Evolutionary conservation across 2,329 filamentous ascomycete genomes (phyloP).

Genomic region (Akanthomyces dipterigenus): DNA sequence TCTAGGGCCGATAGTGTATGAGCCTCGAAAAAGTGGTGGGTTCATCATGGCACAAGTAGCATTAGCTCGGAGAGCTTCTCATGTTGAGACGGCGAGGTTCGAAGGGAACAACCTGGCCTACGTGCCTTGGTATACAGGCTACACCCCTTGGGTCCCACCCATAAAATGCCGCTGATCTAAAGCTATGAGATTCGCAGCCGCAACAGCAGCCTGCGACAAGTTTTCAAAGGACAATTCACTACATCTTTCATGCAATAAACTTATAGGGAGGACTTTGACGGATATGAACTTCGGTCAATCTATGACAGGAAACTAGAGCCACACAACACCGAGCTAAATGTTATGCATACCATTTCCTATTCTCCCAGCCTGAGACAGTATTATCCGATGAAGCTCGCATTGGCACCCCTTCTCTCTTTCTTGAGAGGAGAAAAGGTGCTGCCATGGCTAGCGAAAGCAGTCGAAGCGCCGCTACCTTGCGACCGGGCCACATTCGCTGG

Average conservation of each 20-base stretch:
- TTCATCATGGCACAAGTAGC: not conserved
- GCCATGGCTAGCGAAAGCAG: conserved; percentile 39
- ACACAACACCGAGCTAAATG: not conserved
- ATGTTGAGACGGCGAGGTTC: not conserved
- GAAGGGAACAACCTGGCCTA: not conserved
- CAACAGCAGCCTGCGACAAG: too few relatives aligned
- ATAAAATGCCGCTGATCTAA: too few relatives aligned
- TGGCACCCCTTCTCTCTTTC: conserved; percentile 56
- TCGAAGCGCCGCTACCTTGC: conserved; percentile 33
- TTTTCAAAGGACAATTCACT: too few relatives aligned
- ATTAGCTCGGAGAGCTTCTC: not conserved
- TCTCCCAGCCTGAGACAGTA: not conserved
- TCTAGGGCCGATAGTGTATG: not conserved
- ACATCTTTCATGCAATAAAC: not conserved
- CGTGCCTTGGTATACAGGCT: not conserved
- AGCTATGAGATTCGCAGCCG: too few relatives aligned
- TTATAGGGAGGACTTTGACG: not conserved
- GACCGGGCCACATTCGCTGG: conserved; percentile 19
- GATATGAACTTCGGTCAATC: not conserved
- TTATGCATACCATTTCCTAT: not conserved
- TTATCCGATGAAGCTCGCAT: conserved; percentile 53
- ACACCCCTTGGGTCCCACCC: not conserved
- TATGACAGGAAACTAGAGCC: not conserved
- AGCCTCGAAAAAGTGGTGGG: not conserved
- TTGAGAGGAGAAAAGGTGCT: conserved; percentile 65